Evolutionary conservation across 768 basidiomycete genomes (phyloP).

Genomic region (Rhizopogon sp.): DNA sequence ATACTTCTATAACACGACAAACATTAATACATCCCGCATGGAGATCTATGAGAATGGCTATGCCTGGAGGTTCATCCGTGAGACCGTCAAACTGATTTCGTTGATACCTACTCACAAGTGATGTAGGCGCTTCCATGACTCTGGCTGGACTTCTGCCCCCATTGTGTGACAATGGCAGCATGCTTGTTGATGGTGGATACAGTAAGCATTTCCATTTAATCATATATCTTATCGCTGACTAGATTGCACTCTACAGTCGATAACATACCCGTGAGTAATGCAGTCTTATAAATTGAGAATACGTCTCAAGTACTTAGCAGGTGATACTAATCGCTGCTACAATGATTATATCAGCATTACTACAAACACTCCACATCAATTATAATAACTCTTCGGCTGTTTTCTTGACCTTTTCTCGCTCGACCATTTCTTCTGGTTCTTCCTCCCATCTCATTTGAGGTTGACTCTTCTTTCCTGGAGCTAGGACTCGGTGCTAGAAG

Average conservation of each 20-base stretch:
- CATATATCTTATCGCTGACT: slow-evolving; percentile 11
- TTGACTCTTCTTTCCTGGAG: too few relatives aligned
- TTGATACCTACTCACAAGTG: slow-evolving; percentile 1
- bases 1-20: slow-evolving; percentile 96
- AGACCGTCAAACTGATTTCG: slow-evolving; percentile 12
- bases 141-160: slow-evolving; percentile 93
- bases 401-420: too few relatives aligned
- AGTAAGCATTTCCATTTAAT: slow-evolving; percentile 38
- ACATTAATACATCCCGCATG: slow-evolving; percentile 94
- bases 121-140: slow-evolving; percentile 90
- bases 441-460: too few relatives aligned
- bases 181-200: slow-evolving; percentile 89
- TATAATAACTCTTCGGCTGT: too few relatives aligned
- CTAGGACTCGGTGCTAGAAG: too few relatives aligned
- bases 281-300: too few relatives aligned
- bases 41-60: slow-evolving; percentile 98
- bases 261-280: slow-evolving; percentile 70
- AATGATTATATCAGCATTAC: too few relatives aligned
- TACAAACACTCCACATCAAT: too few relatives aligned
- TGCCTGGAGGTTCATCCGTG: slow-evolving; percentile 92
- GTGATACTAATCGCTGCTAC: too few relatives aligned
- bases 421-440: too few relatives aligned
- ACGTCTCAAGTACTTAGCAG: too few relatives aligned
- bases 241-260: slow-evolving; percentile 49
- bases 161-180: slow-evolving; percentile 87